Percentiles rank a stretch among this genome's conserved stretches.
These are phyloP conservation scores for Schizochytrium sp. DNA, from an alignment of 108 stramenopile species.

Conservation along the genomic window DNA sequence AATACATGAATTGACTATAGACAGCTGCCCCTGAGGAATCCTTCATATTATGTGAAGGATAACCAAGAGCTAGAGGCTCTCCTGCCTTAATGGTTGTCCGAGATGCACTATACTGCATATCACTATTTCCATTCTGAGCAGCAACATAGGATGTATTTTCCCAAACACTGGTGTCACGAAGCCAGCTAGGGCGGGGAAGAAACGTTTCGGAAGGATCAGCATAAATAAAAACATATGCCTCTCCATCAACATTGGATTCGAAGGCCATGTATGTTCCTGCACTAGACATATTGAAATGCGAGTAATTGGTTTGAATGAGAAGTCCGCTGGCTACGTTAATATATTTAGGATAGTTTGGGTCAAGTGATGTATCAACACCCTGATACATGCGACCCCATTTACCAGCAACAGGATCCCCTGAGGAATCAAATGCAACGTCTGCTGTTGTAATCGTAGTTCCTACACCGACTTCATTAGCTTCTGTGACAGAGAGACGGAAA, in stretches of 20 bases:
- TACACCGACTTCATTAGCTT: not conserved
- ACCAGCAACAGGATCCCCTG: not conserved
- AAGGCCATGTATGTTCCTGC: conserved; percentile 12
- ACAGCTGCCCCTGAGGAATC: not conserved
- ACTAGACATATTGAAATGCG: not conserved
- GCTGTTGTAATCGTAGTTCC: not conserved
- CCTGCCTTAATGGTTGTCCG: not conserved
- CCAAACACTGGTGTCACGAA: not conserved
- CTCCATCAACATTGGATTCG: not conserved
- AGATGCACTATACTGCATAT: not conserved
- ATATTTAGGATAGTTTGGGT: not conserved
- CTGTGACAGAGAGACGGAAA: not conserved
- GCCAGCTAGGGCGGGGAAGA: not conserved
- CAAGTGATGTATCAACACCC: not conserved
- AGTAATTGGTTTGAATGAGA: conserved; percentile 22
- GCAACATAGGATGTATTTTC: not conserved
- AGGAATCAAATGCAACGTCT: not conserved
- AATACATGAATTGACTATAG: not conserved
- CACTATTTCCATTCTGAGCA: not conserved
- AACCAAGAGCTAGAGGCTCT: not conserved
- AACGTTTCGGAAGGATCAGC: not conserved
- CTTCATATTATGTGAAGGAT: not conserved
- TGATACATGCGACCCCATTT: not conserved
- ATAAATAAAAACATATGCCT: not conserved
- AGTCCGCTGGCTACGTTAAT: not conserved